These are phyloP conservation scores for Tylopilus sp. DNA, from an alignment of 768 basidiomycete genomes.

Conservation along the genomic window DNA sequence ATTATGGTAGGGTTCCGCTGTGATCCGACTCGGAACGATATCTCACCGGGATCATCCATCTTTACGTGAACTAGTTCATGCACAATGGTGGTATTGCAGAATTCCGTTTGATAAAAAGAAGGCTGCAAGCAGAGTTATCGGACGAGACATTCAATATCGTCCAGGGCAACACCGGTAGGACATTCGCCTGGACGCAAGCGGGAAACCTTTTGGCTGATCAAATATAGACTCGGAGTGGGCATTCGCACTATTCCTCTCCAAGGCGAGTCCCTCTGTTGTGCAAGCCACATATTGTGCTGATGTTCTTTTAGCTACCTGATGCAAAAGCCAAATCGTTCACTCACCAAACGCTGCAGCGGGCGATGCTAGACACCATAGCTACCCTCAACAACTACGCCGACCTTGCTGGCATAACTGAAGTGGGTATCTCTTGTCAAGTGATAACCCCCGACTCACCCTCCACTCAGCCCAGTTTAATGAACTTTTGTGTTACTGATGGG, in stretches of 20 bases:
- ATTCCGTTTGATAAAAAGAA: conserved; percentile 77
- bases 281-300: conserved; percentile 6
- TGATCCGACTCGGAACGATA: not conserved
- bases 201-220: not conserved
- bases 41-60: not conserved
- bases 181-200: not conserved
- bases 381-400: conserved; percentile 73
- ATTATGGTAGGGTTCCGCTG: conserved; percentile 66
- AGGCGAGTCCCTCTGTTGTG: conserved; percentile 38
- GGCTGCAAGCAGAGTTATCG: conserved; percentile 67
- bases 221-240: conserved; percentile 91
- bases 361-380: conserved; percentile 87
- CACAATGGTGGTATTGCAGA: conserved; percentile 94
- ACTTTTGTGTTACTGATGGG: conserved; percentile 96
- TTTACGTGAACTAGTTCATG: conserved; percentile 67
- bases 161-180: conserved; percentile 85
- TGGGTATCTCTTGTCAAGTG: conserved; percentile 23
- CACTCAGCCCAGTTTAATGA: conserved; percentile 79
- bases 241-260: conserved; percentile 88
- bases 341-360: conserved; percentile 65
- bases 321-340: conserved; percentile 74
- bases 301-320: conserved; percentile 61
- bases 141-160: conserved; percentile 87
- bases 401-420: conserved; percentile 71
- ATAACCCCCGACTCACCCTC: conserved; percentile 1